Conservation (phyloP, 1,139 yeast genomes). For the Kurtzmaniella quercitrusa region DNA sequence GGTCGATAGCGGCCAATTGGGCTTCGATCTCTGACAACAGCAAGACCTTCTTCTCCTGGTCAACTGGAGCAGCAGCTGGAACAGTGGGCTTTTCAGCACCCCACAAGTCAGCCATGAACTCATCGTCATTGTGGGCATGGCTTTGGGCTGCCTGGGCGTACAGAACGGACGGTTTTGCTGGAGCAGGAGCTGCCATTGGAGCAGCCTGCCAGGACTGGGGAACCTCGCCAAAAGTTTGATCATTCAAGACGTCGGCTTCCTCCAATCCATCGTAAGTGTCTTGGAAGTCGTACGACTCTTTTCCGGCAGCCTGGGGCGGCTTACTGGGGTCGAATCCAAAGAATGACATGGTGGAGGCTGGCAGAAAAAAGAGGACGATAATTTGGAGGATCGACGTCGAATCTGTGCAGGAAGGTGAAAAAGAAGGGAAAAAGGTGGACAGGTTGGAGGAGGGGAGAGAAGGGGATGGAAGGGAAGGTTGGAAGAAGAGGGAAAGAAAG, state of each 20-base stretch:
- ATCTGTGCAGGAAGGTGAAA: background rate
- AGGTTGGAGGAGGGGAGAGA: background rate
- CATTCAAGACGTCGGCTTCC: conserved; percentile 75
- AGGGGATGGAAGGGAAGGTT: background rate
- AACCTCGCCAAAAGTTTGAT: conserved; percentile 78
- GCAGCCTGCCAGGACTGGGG: conserved; percentile 27
- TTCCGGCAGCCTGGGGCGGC: conserved; percentile 25
- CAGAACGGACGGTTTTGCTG: conserved; percentile 35
- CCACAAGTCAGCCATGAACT: conserved; percentile 49
- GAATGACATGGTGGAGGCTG: conserved; percentile 42
- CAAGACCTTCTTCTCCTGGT: conserved; percentile 42
- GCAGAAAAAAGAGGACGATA: background rate
- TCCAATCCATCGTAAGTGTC: conserved; percentile 76
- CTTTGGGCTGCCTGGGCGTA: conserved; percentile 56
- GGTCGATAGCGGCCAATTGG: conserved; percentile 52
- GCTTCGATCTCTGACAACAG: conserved; percentile 79
- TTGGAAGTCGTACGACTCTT: conserved; percentile 58
- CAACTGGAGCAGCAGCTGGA: conserved; percentile 19
- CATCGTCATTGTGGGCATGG: conserved; percentile 38
- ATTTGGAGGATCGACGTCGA: background rate
- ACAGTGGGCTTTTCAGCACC: conserved; percentile 26
- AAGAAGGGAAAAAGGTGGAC: background rate
- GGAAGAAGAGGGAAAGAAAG: background rate
- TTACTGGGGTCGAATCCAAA: conserved; percentile 52
- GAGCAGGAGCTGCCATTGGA: conserved; percentile 21